Evolutionary conservation across 129 eudicot species (phyloP).

Genomic region (Centaurea solstitialis): DNA sequence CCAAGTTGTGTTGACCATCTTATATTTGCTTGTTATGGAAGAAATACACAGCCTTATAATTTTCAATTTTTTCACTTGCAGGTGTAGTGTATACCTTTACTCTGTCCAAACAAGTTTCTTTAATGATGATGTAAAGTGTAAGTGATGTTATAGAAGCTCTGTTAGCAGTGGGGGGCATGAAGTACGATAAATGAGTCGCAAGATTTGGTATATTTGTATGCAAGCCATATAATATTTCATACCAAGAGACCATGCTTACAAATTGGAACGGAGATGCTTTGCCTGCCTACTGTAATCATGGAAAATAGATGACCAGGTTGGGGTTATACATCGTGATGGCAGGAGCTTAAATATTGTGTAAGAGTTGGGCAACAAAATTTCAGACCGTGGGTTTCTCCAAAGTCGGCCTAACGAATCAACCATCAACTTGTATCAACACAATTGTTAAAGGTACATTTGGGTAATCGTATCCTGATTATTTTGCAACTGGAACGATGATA

Average conservation of each 20-base stretch:
- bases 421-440: not conserved
- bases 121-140: not conserved
- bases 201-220: not conserved
- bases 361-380: not conserved
- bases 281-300: not conserved
- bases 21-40: not conserved
- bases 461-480: not conserved
- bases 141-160: not conserved
- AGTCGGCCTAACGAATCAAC: not conserved
- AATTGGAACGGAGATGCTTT: not conserved
- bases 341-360: not conserved
- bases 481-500: not conserved
- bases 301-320: not conserved
- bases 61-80: not conserved
- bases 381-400: constrained; percentile 1
- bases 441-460: not conserved
- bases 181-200: not conserved
- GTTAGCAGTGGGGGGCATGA: not conserved
- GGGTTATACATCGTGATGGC: not conserved
- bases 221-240: not conserved
- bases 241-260: not conserved
- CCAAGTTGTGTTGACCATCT: not conserved
- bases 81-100: not conserved
- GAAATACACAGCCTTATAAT: not conserved
- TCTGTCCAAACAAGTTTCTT: not conserved